phyloP scores from a whole-genome alignment of 1,284 basidiomycete genomes.

The Irpex sp. region DNA sequence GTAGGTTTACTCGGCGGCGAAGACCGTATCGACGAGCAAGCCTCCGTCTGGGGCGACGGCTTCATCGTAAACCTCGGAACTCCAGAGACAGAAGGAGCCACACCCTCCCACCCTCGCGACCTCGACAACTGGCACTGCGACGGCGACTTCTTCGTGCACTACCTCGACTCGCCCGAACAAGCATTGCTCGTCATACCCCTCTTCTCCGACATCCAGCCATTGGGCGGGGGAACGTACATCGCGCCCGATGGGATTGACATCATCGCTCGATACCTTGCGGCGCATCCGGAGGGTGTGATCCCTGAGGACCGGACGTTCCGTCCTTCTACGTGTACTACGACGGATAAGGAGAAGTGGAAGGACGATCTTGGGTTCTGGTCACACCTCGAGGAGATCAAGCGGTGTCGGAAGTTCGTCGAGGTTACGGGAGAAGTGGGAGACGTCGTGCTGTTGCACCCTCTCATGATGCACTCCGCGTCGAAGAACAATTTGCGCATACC shows the following conservation, averaged over 20 bases:
- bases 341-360: background rate
- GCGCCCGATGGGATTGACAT: constrained; percentile 33
- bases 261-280: constrained; percentile 23
- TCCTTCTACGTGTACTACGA: background rate
- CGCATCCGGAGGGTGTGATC: constrained; percentile 17
- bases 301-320: constrained; percentile 10
- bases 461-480: constrained; percentile 35
- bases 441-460: constrained; percentile 35
- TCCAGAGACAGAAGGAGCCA: constrained; percentile 15
- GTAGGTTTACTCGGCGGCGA: constrained; percentile 50
- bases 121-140: constrained; percentile 16
- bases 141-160: constrained; percentile 28
- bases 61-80: constrained; percentile 60
- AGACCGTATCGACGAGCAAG: constrained; percentile 47
- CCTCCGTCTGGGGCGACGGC: constrained; percentile 49
- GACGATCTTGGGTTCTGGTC: constrained; percentile 2
- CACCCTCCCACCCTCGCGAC: background rate
- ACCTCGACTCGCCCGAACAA: constrained; percentile 36
- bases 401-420: constrained; percentile 30
- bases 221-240: constrained; percentile 33
- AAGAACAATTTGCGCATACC: constrained; percentile 33
- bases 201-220: constrained; percentile 31
- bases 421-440: constrained; percentile 35
- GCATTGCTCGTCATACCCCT: constrained; percentile 32
- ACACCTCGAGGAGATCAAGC: constrained; percentile 14